These are phyloP conservation scores for Tylopilus felleus DNA, from an alignment of 768 basidiomycete species.

Conservation along the genomic window DNA sequence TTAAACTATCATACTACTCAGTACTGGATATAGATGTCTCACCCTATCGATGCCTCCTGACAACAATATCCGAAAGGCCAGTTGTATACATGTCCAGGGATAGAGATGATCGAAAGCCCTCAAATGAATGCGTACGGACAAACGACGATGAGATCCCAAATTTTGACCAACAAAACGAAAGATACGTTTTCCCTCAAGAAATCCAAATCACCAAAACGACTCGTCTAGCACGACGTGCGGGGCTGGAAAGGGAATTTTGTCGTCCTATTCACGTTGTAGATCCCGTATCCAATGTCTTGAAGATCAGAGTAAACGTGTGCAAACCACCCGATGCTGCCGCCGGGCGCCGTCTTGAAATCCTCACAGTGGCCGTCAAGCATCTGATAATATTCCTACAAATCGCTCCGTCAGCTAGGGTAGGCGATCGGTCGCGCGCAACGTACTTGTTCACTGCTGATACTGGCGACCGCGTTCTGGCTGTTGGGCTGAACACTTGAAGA, in stretches of 20 bases:
- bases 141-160: neutral
- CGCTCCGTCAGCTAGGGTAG: neutral
- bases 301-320: constrained; percentile 73
- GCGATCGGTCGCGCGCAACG: neutral
- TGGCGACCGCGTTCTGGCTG: constrained; percentile 55
- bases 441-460: constrained; percentile 59
- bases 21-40: neutral
- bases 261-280: constrained; percentile 47
- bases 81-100: neutral
- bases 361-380: constrained; percentile 63
- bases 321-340: constrained; percentile 78
- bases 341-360: constrained; percentile 53
- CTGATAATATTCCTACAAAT: constrained; percentile 46
- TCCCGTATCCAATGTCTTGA: constrained; percentile 67
- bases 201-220: neutral
- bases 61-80: neutral
- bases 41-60: neutral
- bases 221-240: constrained; percentile 50
- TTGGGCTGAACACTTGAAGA: constrained; percentile 63
- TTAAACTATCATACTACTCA: neutral
- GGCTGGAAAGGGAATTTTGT: constrained; percentile 67
- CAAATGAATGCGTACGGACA: neutral
- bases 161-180: neutral
- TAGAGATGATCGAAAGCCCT: constrained; percentile 3
- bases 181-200: neutral